Percentiles rank a stretch among this genome's conserved stretches.
These are phyloP conservation scores for Cnidoscolus chayamansa DNA, from an alignment of 441 rosid species.

Conservation along the genomic window DNA sequence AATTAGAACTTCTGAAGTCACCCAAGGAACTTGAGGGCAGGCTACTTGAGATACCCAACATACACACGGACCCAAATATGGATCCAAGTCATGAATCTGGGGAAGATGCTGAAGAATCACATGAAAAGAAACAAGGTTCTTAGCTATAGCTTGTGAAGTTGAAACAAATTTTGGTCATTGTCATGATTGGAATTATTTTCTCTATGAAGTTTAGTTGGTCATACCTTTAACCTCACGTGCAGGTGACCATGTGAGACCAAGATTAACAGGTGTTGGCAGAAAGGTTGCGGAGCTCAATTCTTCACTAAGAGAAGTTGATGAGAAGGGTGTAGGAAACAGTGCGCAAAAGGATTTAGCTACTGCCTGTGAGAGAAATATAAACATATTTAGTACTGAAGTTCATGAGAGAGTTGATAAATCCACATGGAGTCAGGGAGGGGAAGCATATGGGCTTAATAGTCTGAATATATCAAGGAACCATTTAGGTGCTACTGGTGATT, in stretches of 20 bases:
- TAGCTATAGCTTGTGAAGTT: conserved; percentile 16
- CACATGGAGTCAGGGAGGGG: conserved; percentile 30
- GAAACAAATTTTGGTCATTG: conserved; percentile 13
- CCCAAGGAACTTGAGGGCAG: conserved; percentile 68
- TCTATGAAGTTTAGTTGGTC: conserved; percentile 12
- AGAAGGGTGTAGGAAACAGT: conserved; percentile 37
- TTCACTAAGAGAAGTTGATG: conserved; percentile 35
- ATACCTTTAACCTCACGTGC: conserved; percentile 30
- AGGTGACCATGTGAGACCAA: conserved; percentile 40
- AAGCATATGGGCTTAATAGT: conserved; percentile 23
- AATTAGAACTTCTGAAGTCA: conserved; percentile 71
- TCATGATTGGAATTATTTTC: conserved; percentile 7
- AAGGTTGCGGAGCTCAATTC: conserved; percentile 33
- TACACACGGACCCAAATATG: conserved; percentile 68
- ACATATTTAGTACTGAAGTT: conserved; percentile 26
- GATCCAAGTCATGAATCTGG: conserved; percentile 48
- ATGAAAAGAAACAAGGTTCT: conserved; percentile 53
- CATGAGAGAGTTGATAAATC: conserved; percentile 32
- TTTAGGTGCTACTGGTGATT: conserved; percentile 30
- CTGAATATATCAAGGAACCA: conserved; percentile 34
- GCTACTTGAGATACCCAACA: conserved; percentile 45
- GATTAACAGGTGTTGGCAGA: conserved; percentile 32
- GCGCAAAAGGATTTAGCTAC: conserved; percentile 32
- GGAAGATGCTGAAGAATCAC: conserved; percentile 44
- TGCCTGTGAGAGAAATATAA: conserved; percentile 33